Conservation (phyloP, 1,139 yeast species). For the Scheffersomyces illinoinensis region DNA sequence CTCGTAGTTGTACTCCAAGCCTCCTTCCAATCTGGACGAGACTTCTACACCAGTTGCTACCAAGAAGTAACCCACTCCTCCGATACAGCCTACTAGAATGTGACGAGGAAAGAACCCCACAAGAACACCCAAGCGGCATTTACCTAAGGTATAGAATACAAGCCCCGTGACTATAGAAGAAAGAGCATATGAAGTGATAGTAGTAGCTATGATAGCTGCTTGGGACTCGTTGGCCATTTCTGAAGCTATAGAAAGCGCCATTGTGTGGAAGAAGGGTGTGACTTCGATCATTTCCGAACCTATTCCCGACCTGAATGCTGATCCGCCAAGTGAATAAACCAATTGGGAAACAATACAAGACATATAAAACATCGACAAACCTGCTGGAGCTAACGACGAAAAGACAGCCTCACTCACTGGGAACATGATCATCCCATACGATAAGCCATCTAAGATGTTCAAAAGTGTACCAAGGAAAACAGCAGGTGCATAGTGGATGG, state of each 20-base stretch:
- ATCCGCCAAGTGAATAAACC: conserved; percentile 86
- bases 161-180: conserved; percentile 85
- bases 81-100: conserved; percentile 93
- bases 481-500: conserved; percentile 63
- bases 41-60: conserved; percentile 91
- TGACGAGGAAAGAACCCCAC: conserved; percentile 97
- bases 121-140: conserved; percentile 73
- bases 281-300: conserved; percentile 99
- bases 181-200: conserved; percentile 80
- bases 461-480: conserved; percentile 82
- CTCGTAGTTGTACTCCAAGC: conserved; percentile 60
- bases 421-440: conserved; percentile 96
- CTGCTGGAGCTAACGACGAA: conserved; percentile 79
- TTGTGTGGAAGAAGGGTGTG: conserved; percentile 94
- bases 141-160: conserved; percentile 76
- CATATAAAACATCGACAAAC: conserved; percentile 90
- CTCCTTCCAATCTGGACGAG: conserved; percentile 74
- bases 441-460: conserved; percentile 87
- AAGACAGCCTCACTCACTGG: conserved; percentile 84
- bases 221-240: conserved; percentile 52
- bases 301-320: conserved; percentile 83
- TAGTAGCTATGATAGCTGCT: conserved; percentile 77
- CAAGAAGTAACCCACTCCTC: conserved; percentile 95
- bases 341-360: conserved; percentile 87
- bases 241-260: conserved; percentile 73